Evolutionary conservation across 2,329 filamentous ascomycete genomes (phyloP), one percentile per base, ranked within the genome.

Genomic region (Thielaviopsis punctulata): DNA sequence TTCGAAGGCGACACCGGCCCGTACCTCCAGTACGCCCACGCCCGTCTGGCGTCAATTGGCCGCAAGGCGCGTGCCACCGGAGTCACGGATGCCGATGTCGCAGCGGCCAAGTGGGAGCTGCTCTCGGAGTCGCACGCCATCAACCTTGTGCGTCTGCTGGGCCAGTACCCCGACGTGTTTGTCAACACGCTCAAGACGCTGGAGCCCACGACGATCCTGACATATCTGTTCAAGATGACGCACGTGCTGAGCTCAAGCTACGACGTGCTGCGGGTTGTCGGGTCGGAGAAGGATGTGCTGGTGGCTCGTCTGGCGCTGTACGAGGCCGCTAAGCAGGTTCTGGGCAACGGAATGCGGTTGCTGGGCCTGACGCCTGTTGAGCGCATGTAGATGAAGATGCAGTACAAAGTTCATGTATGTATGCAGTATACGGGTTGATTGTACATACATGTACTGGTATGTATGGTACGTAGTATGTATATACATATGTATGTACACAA

Each of bases 1-100:
- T 89, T 89, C 58, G 85, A 92, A 67, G 85, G 85, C 43, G 85
- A 90, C 64, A 92, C 86, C 2, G 86, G 86, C 7, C 84, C 85
- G 12, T 89, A 89, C 64, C 75, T 93, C 44, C 86, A 93, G 69
- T 88, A 89, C 62, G 85, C 85, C 3, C 82, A 88, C 62, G 81
- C 83, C 30, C 82, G 82, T 59, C 73, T 89, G 43, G 75, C 71
- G 64, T 79, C 77, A 5, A 84, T 82, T 60, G 72, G 73, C 60
- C 73, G 77, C 59, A 72, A 72, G 61, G 76, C 75, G 1, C 68
- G 64, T 7, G 68, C 82, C 30, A 75, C 75, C 1, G 68, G 64
- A 8, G 68, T 82, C 25, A 65, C 68, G 1, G 65, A 71, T 5
- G 73, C 75, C 50, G 77, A 84, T 9, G 70, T 90, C 25, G 68